Evolutionary conservation across 805 yeast genomes (phyloP).

Genomic region (Grigorovia transvaalensis): DNA sequence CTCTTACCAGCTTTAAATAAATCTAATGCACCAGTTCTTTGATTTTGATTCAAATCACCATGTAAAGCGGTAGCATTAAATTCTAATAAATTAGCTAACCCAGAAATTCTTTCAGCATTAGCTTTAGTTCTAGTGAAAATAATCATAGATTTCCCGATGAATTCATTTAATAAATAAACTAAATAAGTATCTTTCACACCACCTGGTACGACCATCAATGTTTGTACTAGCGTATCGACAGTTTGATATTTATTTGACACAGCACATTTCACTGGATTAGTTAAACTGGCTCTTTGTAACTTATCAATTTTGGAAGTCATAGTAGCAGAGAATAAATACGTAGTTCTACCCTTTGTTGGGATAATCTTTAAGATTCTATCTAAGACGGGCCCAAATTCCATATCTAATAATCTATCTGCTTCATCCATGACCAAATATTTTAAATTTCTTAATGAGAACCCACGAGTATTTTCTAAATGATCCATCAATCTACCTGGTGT

Average conservation of each 20-base stretch:
- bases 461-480: slow-evolving; percentile 86
- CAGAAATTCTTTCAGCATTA: slow-evolving; percentile 83
- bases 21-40: slow-evolving; percentile 72
- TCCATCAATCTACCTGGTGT: slow-evolving; percentile 93
- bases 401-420: slow-evolving; percentile 89
- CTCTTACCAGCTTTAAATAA: slow-evolving; percentile 66
- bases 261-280: slow-evolving; percentile 82
- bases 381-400: slow-evolving; percentile 93
- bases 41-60: slow-evolving; percentile 82
- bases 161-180: slow-evolving; percentile 73
- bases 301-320: slow-evolving; percentile 93
- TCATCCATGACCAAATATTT: slow-evolving; percentile 90
- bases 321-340: slow-evolving; percentile 89
- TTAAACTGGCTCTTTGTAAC: slow-evolving; percentile 82
- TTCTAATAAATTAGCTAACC: slow-evolving; percentile 68
- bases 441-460: slow-evolving; percentile 68
- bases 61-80: slow-evolving; percentile 88
- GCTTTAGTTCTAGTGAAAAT: slow-evolving; percentile 92
- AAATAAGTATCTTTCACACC: slow-evolving; percentile 85
- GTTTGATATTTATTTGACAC: slow-evolving; percentile 85
- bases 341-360: slow-evolving; percentile 71
- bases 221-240: slow-evolving; percentile 86
- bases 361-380: slow-evolving; percentile 76
- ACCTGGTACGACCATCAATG: slow-evolving; percentile 82
- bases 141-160: slow-evolving; percentile 74